Evolutionary conservation across 140 eudicot species (phyloP), one percentile per base, ranked within the genome.

Genomic region (Flaveria floridana): DNA sequence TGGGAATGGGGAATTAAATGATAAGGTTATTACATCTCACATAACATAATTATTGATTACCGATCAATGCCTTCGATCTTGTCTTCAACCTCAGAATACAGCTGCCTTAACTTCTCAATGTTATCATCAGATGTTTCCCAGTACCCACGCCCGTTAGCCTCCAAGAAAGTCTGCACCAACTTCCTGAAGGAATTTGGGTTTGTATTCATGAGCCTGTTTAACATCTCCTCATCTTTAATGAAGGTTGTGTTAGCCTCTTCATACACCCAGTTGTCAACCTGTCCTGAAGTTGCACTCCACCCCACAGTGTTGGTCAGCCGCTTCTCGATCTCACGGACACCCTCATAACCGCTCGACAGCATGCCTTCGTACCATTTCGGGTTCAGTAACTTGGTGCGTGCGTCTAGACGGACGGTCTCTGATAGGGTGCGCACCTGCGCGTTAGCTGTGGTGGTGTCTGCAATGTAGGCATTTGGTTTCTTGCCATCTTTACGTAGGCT

Each of bases 341-440:
- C 99, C 82, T 94, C 99, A 3, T 94, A 94, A 14, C 97, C 99
- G 9, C 92, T 87, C 2, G 97, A 90, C 74, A 95, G 71, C 99
- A 95, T 95, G 6, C 99, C 99, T 76, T 91, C 99, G 61, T 95
- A 95, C 99, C 99, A 95, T 74, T 91, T 95, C 2, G 99, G 99
- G 89, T 95, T 95, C 88, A 95, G 66, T 78, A 95, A 53, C 85
- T 92, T 92, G 10, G 99, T 95, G 52, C 99, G 76, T 8, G 99
- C 99, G 39, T 95, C 99, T 0, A 95, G 89, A 15, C 99, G 86
- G 15, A 95, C 99, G 0, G 99, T 95, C 87, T 95, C 99, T 2
- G 99, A 89, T 3, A 95, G 89, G 6, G 99, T 91, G 6, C 99
- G 95, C 1, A 95, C 97, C 95, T 95, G 80, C n/a, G 99, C 97